Evolutionary conservation across 31 red algal genomes (phyloP), one percentile per base, ranked within the genome.

Genomic region (Asparagopsis taxiformis): DNA sequence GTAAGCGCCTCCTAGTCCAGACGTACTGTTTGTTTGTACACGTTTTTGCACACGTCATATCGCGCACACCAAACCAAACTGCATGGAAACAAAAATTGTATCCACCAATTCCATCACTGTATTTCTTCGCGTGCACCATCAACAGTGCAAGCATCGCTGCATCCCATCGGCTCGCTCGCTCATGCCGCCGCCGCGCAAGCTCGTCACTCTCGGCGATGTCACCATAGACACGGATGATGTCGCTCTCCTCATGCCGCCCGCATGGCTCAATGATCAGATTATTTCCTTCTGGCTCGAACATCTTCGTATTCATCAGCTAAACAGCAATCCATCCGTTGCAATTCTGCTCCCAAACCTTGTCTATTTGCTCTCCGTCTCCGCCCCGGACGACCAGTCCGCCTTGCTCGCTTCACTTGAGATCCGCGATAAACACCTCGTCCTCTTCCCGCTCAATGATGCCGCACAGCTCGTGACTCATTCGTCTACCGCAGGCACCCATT

Each of bases 281-380:
- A 84, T 84, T 39, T 84, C 79, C 38, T 84, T 84, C 55, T 84
- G 79, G 79, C 48, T 69, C 19, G 79, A 84, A 23, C 67, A 84
- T 57, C 56, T 84, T 6, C 66, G 67, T 10, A 62, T 73, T 33
- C 35, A 84, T 56, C 32, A 73, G 0, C 59, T 72, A n/a, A 1
- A 72, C 22, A 51, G 63, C n/a, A 58, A 72, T 19, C 1, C 55
- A 51, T 57, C 55, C 28, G 67, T 73, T 39, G 59, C 57, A 13
- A 37, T 84, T 51, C 43, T 84, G 10, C 66, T 58, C 17, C 79
- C 79, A 26, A 84, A 84, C 55, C 25, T 84, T 1, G 51, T 68
- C 15, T 84, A 51, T 36, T 84, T 84, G 34, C 53, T 84, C n/a
- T 52, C 79, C 16, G 43, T 84, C 37, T 69, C 59, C n/a, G 57